phyloP scores from a whole-genome alignment of 2,329 filamentous ascomycete species.

The Claviceps spartinae region DNA sequence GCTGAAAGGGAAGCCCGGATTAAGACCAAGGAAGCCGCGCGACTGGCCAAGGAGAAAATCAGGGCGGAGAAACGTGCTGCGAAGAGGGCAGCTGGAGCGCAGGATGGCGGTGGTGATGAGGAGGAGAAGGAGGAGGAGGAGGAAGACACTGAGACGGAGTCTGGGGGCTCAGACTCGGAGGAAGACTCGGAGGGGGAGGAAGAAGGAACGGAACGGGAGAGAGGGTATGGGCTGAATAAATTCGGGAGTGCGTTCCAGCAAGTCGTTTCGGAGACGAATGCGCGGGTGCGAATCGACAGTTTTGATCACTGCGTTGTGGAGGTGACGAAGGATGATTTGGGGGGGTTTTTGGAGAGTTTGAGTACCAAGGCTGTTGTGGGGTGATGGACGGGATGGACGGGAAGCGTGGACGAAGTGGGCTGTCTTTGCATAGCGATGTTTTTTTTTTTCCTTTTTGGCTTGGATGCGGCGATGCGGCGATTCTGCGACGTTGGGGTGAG shows the following conservation, averaged over 20 bases:
- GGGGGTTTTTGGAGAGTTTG: slow-evolving; percentile 77
- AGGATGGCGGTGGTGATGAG: slow-evolving; percentile 20
- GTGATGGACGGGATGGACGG: slow-evolving; percentile 15
- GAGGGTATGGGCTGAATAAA: slow-evolving; percentile 66
- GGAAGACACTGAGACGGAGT: slow-evolving; percentile 34
- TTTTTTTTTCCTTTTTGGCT: too few relatives aligned
- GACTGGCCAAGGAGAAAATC: slow-evolving; percentile 41
- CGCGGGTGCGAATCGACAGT: slow-evolving; percentile 81
- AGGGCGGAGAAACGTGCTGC: slow-evolving; percentile 49
- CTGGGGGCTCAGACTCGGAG: slow-evolving; percentile 28
- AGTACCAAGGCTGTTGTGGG: slow-evolving; percentile 80
- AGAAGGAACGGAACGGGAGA: slow-evolving; percentile 37
- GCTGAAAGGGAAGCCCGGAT: slow-evolving; percentile 50
- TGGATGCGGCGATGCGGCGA: too few relatives aligned
- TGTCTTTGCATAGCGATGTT: not conserved
- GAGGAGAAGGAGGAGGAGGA: slow-evolving; percentile 21
- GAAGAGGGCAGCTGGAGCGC: slow-evolving; percentile 30
- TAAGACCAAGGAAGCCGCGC: slow-evolving; percentile 46
- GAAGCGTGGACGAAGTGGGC: too few relatives aligned
- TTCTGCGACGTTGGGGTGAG: too few relatives aligned
- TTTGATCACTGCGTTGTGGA: slow-evolving; percentile 97
- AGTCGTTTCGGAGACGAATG: slow-evolving; percentile 81
- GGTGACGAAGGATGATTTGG: slow-evolving; percentile 90
- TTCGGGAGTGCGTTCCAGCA: slow-evolving; percentile 95
- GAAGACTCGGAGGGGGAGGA: slow-evolving; percentile 38